phyloP scores from a whole-genome alignment of 2,329 filamentous ascomycete genomes.

The Epichloe scottii region DNA sequence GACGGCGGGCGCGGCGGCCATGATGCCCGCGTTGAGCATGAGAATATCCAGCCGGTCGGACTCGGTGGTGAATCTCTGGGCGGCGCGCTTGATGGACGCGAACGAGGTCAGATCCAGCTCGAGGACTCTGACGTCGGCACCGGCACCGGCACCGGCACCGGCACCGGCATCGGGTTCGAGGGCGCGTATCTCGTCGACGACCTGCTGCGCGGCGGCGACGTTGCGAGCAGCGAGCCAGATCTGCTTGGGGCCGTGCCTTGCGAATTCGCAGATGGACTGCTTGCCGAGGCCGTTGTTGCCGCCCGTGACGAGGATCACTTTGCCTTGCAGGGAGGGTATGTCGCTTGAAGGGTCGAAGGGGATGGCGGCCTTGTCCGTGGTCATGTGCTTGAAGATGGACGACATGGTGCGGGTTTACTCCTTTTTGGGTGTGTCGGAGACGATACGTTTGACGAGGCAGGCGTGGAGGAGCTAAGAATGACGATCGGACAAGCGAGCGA shows the following conservation, averaged over 20 bases:
- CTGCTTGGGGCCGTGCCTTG: conserved; percentile 10
- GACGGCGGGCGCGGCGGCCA: conserved; percentile 22
- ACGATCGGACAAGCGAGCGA: too few species aligned
- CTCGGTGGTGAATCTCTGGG: conserved; percentile 21
- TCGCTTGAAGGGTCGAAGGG: conserved; percentile 17
- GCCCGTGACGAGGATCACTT: conserved; percentile 70
- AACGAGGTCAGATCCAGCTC: conserved; percentile 33
- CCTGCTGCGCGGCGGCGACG: conserved; percentile 21
- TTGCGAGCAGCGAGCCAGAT: conserved; percentile 21
- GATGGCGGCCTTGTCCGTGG: not conserved
- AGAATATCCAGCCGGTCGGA: conserved; percentile 29
- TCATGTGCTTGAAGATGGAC: not conserved
- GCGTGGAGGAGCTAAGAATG: too few species aligned
- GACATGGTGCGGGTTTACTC: not conserved
- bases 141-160: not conserved
- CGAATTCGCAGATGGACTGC: conserved; percentile 11
- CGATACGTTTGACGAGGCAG: too few species aligned
- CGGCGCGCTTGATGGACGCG: conserved; percentile 28
- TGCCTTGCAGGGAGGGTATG: conserved; percentile 56
- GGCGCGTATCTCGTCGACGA: conserved; percentile 24
- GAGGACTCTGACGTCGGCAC: conserved; percentile 18
- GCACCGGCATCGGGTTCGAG: conserved; percentile 7
- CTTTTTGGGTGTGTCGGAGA: not conserved
- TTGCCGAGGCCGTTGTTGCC: conserved; percentile 72
- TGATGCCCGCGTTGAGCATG: conserved; percentile 34